Evolutionary conservation across 108 stramenopile genomes (phyloP).

Genomic region (Pseudonitzschia delicatissima): DNA sequence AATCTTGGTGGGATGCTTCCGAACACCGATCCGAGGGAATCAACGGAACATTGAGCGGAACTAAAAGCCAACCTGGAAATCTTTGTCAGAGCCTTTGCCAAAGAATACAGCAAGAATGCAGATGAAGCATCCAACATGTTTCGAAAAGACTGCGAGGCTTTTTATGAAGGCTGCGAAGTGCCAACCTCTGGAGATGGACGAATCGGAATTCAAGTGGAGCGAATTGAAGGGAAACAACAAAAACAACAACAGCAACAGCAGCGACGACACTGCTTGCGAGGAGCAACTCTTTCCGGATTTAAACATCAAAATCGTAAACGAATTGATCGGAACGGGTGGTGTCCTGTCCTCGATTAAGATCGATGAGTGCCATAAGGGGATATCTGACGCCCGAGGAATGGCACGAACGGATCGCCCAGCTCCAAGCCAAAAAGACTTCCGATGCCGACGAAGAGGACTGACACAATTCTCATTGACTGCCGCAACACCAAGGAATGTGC

Average conservation of each 20-base stretch:
- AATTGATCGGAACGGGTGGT: constrained; percentile 80
- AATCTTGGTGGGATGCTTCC: constrained; percentile 66
- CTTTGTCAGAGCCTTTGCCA: constrained; percentile 49
- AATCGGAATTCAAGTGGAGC: neutral
- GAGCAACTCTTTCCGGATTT: constrained; percentile 65
- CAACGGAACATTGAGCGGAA: constrained; percentile 80
- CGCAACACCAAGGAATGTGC: constrained; percentile 80
- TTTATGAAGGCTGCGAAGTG: constrained; percentile 39
- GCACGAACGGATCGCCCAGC: constrained; percentile 57
- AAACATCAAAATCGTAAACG: constrained; percentile 77
- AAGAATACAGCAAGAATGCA: neutral
- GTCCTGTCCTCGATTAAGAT: constrained; percentile 51
- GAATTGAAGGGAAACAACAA: neutral
- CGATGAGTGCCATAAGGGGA: constrained; percentile 63
- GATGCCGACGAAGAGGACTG: neutral
- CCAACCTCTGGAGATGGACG: constrained; percentile 29
- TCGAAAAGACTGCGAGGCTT: constrained; percentile 41
- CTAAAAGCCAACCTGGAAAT: constrained; percentile 30
- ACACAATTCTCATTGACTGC: constrained; percentile 78
- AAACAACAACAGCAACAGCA: neutral
- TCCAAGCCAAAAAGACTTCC: constrained; percentile 8
- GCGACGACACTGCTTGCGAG: too few species aligned
- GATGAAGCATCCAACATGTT: constrained; percentile 27
- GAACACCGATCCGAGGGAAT: constrained; percentile 67
- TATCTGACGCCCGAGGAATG: constrained; percentile 76